Evolutionary conservation across 176 grass and related monocot species (phyloP).

Genomic region (Avena insularis): DNA sequence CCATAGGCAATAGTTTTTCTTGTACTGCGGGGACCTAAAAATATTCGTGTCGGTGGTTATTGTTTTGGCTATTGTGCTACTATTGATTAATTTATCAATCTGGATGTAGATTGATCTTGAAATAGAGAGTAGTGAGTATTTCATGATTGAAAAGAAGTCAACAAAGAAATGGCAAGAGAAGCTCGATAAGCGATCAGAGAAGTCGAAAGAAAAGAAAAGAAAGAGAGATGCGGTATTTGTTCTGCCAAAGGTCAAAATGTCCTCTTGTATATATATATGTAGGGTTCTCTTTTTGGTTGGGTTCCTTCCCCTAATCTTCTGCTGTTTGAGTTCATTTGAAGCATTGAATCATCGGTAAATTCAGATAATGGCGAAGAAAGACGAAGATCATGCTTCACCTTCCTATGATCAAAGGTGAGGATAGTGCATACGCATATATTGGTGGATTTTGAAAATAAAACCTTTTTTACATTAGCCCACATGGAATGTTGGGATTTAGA

Average conservation of each 20-base stretch:
- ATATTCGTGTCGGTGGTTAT: not conserved
- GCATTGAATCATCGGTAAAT: too few relatives aligned
- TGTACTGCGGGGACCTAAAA: not conserved
- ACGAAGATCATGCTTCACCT: too few relatives aligned
- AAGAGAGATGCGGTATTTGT: slow-evolving; percentile 87
- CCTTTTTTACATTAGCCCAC: too few relatives aligned
- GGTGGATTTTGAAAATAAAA: too few relatives aligned
- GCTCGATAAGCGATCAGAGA: slow-evolving; percentile 85
- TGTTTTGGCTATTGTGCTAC: slow-evolving; percentile 5
- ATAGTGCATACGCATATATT: too few relatives aligned
- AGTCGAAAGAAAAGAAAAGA: slow-evolving; percentile 86
- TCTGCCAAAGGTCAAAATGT: slow-evolving; percentile 72
- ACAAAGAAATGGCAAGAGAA: slow-evolving; percentile 95
- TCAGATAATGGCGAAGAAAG: too few relatives aligned
- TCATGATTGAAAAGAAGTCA: slow-evolving; percentile 90
- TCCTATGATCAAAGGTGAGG: too few relatives aligned
- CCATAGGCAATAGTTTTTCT: not conserved
- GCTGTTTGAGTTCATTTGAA: too few relatives aligned
- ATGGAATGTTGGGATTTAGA: too few relatives aligned
- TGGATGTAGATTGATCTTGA: slow-evolving; percentile 77
- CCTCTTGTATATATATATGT: not conserved
- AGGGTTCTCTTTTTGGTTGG: not conserved
- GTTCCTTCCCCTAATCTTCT: too few relatives aligned
- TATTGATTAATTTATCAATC: slow-evolving; percentile 34
- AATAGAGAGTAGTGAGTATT: slow-evolving; percentile 92